A percentile compares a stretch with the other conserved stretches of the same genome.
Conservation (phyloP, 1,284 basidiomycete species). For the Leccinum fallax region DNA sequence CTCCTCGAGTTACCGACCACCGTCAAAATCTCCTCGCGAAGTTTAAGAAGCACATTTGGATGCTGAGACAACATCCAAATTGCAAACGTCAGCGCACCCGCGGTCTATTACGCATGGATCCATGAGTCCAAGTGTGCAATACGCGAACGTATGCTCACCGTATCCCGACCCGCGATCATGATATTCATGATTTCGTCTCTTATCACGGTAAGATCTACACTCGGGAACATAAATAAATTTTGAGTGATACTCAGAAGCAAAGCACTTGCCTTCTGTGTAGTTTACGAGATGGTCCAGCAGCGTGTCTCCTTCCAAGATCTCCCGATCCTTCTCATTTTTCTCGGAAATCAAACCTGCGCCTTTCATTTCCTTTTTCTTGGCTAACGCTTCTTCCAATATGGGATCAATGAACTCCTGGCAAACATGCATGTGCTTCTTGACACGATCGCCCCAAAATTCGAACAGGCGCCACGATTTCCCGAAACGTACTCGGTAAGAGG, state of each 20-base stretch:
- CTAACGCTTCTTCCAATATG: constrained; percentile 36
- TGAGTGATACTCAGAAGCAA: neutral
- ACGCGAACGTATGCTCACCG: constrained; percentile 34
- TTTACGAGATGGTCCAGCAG: constrained; percentile 36
- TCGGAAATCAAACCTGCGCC: constrained; percentile 16
- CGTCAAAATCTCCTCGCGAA: constrained; percentile 57
- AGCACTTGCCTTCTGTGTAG: constrained; percentile 29
- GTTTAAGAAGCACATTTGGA: constrained; percentile 45
- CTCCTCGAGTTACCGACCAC: constrained; percentile 45
- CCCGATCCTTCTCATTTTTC: constrained; percentile 17
- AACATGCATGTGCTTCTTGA: constrained; percentile 35
- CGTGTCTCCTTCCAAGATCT: constrained; percentile 31
- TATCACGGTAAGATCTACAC: constrained; percentile 38
- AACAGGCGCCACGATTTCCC: constrained; percentile 35
- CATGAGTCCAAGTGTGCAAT: neutral
- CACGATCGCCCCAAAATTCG: constrained; percentile 38
- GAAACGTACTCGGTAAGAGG: constrained; percentile 20
- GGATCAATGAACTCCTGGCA: constrained; percentile 40
- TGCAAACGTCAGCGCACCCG: constrained; percentile 52
- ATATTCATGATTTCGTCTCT: constrained; percentile 55
- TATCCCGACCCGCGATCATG: constrained; percentile 53
- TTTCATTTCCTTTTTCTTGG: constrained; percentile 26
- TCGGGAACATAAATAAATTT: neutral
- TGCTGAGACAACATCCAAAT: constrained; percentile 59
- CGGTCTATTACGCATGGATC: constrained; percentile 42